Evolutionary conservation across 2,329 filamentous ascomycete genomes (phyloP), one percentile per base, ranked within the genome.

Genomic region (Beauveria scarabaeidicola): DNA sequence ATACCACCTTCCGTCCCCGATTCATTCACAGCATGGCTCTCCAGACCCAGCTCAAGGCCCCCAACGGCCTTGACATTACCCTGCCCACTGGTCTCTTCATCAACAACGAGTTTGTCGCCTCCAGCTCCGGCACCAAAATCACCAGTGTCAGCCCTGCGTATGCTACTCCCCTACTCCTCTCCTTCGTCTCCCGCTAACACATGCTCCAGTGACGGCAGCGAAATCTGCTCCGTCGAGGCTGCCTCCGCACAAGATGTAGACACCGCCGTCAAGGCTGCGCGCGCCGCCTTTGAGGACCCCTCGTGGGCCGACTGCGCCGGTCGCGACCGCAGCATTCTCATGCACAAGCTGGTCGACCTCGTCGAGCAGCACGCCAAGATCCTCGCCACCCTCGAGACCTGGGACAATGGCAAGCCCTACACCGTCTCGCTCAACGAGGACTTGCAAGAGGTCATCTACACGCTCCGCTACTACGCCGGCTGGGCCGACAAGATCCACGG

Each of bases 401-500:
- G 89, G 89, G 90, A 94, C 68, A 92, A 91, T 66, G 90, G 88
- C 70, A 72, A 73, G 61, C 85, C 88, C 1, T 90, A 88, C 71
- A 72, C 73, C 2, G 84, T 86, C 13, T 78, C 89, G 0, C 68
- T 86, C n/a, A 79, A 78, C 46, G 87, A 87, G 55, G 89, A 92
- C 67, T 64, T 91, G 6, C 75, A 70, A 1, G 73, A 76, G 62
- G 73, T 74, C 13, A 66, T 73, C 5, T 66, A 66, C 59, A 73
- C 84, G 15, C 74, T 85, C 46, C 84, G 86, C 64, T 92, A 93
- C 72, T 93, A 92, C 68, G 87, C 83, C 47, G 89, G 89, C 36
- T 92, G 83, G 73, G 87, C 88, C 23, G 89, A 92, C 73, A 92
- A 92, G 76, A 84, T 90, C 52, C 84, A 87, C 63, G 89, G 89